Conservation (phyloP, 169 alveolate genomes). For the Fabrea salina region DNA sequence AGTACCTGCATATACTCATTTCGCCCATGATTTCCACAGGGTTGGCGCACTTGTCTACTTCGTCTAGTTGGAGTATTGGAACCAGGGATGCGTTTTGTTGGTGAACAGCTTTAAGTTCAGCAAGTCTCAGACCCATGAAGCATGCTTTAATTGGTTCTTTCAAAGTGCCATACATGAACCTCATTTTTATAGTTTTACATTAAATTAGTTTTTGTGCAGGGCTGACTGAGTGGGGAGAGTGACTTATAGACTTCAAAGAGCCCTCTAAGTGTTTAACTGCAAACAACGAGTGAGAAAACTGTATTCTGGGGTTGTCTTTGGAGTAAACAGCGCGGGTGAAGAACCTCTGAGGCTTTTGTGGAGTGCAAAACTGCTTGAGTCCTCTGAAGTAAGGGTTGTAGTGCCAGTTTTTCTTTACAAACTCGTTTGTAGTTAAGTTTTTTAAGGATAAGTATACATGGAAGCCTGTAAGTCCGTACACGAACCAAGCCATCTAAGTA, state of each 20-base stretch:
- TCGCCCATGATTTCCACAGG: slow-evolving; percentile 25
- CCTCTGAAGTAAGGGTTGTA: slow-evolving; percentile 23
- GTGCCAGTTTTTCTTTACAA: not conserved
- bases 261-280: too few species aligned
- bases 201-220: too few species aligned
- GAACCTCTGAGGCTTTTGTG: too few species aligned
- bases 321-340: too few species aligned
- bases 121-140: not conserved
- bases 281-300: too few species aligned
- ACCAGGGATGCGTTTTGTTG: not conserved
- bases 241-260: too few species aligned
- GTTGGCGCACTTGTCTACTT: slow-evolving; percentile 4
- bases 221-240: too few species aligned
- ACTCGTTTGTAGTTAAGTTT: not conserved
- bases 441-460: not conserved
- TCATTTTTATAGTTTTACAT: slow-evolving; percentile 26
- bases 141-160: slow-evolving; percentile 26
- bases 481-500: slow-evolving; percentile 2
- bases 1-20: slow-evolving; percentile 9
- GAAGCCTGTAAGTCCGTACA: not conserved
- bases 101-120: slow-evolving; percentile 10
- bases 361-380: too few species aligned
- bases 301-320: too few species aligned
- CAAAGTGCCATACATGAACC: not conserved
- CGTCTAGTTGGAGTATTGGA: slow-evolving; percentile 16